These are phyloP conservation scores for Schizothecium vesticola DNA, from an alignment of 495 filamentous ascomycete genomes.

Conservation along the genomic window DNA sequence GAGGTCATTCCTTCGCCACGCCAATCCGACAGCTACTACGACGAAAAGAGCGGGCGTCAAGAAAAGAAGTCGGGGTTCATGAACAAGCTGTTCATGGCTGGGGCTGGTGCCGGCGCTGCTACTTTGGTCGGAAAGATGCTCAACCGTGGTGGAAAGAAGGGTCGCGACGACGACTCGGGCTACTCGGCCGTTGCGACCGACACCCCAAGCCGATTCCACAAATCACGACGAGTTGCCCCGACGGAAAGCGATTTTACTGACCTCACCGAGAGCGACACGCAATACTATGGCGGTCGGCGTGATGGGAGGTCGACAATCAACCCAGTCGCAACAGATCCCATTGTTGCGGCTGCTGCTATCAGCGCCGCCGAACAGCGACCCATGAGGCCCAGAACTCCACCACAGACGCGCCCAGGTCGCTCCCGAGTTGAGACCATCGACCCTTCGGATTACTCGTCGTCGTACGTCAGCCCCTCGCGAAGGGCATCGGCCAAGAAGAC, in stretches of 20 bases:
- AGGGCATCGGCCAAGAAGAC: conserved; percentile 27
- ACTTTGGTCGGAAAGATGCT: conserved; percentile 60
- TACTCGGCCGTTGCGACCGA: conserved; percentile 51
- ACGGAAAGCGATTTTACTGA: conserved; percentile 46
- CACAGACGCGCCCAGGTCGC: conserved; percentile 36
- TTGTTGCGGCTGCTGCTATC: conserved; percentile 32
- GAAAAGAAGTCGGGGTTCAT: conserved; percentile 50
- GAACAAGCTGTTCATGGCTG: conserved; percentile 60
- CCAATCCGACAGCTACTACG: conserved; percentile 48
- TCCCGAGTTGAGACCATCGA: conserved; percentile 40
- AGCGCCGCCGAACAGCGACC: conserved; percentile 33
- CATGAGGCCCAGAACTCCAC: conserved; percentile 38
- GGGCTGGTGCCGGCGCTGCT: conserved; percentile 61
- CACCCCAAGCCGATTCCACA: conserved; percentile 42
- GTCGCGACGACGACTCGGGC: conserved; percentile 56
- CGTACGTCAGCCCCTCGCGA: conserved; percentile 44
- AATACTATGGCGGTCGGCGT: conserved; percentile 27
- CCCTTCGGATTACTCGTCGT: conserved; percentile 48
- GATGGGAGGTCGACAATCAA: conserved; percentile 30
- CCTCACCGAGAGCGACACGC: conserved; percentile 25
- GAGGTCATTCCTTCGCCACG: conserved; percentile 47
- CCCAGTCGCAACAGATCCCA: conserved; percentile 36
- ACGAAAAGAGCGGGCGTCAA: conserved; percentile 50
- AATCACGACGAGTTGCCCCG: conserved; percentile 31
- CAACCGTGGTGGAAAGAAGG: conserved; percentile 52